Evolutionary conservation across 1,284 basidiomycete genomes (phyloP).

Genomic region (Phylloporus sp.): DNA sequence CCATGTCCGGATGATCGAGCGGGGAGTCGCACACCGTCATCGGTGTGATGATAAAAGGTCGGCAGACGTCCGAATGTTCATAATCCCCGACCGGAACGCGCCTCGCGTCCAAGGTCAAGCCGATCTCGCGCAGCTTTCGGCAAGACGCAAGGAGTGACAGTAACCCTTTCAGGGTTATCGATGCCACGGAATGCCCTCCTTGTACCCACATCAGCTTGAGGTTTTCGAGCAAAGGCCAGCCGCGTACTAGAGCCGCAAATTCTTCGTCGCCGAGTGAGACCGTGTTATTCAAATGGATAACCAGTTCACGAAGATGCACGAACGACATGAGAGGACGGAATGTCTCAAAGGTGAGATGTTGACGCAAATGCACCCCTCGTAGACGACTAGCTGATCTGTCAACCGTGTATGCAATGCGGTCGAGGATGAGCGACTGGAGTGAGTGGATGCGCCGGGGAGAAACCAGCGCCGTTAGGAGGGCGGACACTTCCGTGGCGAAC

Average conservation of each 20-base stretch:
- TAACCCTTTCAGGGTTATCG: not conserved
- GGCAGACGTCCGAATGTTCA: not conserved
- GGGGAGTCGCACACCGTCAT: not conserved
- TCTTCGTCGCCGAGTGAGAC: not conserved
- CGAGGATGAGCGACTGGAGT: constrained; percentile 1
- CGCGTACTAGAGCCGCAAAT: not conserved
- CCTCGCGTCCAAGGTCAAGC: not conserved
- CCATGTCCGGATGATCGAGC: not conserved
- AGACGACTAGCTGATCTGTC: not conserved
- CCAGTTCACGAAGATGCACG: constrained; percentile 5
- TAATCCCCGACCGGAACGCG: not conserved
- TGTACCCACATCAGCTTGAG: not conserved
- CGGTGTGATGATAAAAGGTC: not conserved
- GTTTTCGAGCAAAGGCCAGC: constrained; percentile 1
- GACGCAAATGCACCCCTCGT: not conserved
- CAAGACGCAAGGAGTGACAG: not conserved
- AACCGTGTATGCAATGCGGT: not conserved
- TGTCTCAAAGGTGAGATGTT: not conserved
- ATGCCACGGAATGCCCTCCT: not conserved
- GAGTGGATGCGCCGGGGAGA: constrained; percentile 9
- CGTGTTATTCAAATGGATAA: not conserved
- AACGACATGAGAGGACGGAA: constrained; percentile 4
- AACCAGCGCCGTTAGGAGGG: not conserved
- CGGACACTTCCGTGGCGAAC: not conserved
- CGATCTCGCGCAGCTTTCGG: not conserved